phyloP scores from a whole-genome alignment of 2,329 filamentous ascomycete species.

The Teratosphaeria zuluensis region DNA sequence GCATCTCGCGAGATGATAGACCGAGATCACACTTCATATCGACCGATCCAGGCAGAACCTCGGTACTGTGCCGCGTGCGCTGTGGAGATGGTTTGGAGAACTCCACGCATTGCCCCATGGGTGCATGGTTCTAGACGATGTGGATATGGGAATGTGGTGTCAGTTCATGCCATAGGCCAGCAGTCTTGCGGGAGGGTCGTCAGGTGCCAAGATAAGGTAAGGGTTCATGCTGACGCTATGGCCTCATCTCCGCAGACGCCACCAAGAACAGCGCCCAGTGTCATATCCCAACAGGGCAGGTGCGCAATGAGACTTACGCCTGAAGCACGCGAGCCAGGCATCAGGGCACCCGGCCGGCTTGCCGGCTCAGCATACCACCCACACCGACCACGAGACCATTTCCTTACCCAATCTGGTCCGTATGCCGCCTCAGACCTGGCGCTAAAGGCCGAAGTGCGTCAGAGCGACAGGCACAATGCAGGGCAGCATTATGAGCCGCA shows the following conservation, averaged over 20 bases:
- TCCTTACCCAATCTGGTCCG: background rate
- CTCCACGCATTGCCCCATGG: background rate
- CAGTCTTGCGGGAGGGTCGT: background rate
- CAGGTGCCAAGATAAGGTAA: background rate
- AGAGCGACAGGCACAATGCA: conserved; percentile 1
- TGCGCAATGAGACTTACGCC: background rate
- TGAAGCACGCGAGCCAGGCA: background rate
- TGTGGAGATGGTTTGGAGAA: background rate
- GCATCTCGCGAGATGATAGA: conserved; percentile 23
- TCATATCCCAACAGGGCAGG: background rate
- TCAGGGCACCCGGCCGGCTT: background rate
- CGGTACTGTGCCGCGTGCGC: too few species aligned
- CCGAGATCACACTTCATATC: background rate
- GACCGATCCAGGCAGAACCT: too few species aligned
- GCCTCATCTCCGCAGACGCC: too few species aligned
- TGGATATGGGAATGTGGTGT: too few species aligned
- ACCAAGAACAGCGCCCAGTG: background rate
- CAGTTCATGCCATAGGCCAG: too few species aligned
- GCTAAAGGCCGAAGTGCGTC: background rate
- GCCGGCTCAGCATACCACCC: background rate
- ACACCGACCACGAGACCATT: too few species aligned
- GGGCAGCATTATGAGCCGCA: background rate
- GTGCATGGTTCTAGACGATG: background rate
- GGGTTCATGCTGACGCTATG: too few species aligned
- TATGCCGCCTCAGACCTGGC: background rate